Base-by-base conservation (phyloP, 192 early-diverging fungal species). In the Funneliformis mosseae region DNA sequence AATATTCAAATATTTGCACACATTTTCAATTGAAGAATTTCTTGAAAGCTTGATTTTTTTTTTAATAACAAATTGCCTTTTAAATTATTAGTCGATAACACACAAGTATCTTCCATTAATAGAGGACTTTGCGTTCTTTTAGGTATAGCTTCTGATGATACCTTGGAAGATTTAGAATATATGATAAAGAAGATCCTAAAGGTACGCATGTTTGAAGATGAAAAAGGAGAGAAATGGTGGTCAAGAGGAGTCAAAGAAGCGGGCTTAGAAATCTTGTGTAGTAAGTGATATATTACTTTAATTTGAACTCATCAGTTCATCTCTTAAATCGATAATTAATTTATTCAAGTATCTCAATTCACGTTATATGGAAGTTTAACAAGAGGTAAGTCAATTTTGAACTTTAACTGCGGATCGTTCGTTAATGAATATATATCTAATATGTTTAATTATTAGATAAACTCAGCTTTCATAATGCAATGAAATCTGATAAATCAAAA, bases 401-500 rank as follows among this genome's bases (percentile, higher is more conserved):
- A 41, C 3, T 33, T 55, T 74, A 50, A 42, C 12, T 46, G 21
- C 45, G 21, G 33, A 33, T 33, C 33, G 0, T 33, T 33, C 33
- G 33, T n/a, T n/a, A n/a, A n/a, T n/a, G n/a, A n/a, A n/a, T n/a
- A n/a, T n/a, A n/a, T n/a, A n/a, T n/a, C n/a, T n/a, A n/a, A n/a
- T n/a, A n/a, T n/a, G n/a, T n/a, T n/a, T n/a, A n/a, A n/a, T n/a
- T n/a, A 81, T 87, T 92, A 23, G 86, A 87, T 45, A 99, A 99
- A 83, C 97, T 96, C 18, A 96, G 97, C 84, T 99, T 99, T 81
- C 96, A 97, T 81, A 81, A 91, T 39, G 94, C 96, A 2, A 97
- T 97, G 95, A 94, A 93, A 73, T 85, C 89, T 5, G 87, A 83
- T 1, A 71, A 83, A 14, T 92, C 94, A 23, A 91, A 88, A 16